Conservation (phyloP, 495 filamentous ascomycete genomes). For the Aspergillus biplanus region DNA sequence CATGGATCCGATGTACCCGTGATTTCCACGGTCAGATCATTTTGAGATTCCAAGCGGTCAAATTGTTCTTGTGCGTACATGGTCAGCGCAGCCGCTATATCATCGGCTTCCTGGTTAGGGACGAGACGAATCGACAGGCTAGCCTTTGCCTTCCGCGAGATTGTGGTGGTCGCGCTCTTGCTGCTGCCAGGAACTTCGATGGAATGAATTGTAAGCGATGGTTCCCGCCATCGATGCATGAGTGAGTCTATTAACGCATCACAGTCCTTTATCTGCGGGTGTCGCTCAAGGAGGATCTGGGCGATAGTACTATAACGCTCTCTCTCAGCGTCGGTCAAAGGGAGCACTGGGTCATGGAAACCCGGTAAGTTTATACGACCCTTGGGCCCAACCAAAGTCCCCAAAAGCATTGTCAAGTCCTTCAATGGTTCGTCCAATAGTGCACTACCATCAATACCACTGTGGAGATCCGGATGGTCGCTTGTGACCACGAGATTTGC, state of each 20-base stretch:
- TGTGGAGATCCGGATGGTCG: constrained; percentile 86
- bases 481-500: constrained; percentile 87
- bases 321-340: constrained; percentile 75
- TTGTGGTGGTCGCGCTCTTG: constrained; percentile 75
- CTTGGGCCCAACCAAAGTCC: constrained; percentile 71
- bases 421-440: constrained; percentile 88
- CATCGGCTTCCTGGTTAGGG: constrained; percentile 81
- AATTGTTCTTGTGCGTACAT: constrained; percentile 74
- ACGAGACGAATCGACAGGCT: constrained; percentile 90
- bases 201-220: constrained; percentile 89
- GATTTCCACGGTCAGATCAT: constrained; percentile 79
- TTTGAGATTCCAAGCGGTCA: constrained; percentile 70
- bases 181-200: constrained; percentile 69
- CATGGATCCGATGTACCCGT: constrained; percentile 94
- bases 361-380: constrained; percentile 65
- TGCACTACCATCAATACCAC: constrained; percentile 90
- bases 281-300: constrained; percentile 68
- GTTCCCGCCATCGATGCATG: constrained; percentile 95
- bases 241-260: constrained; percentile 73
- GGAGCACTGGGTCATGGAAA: constrained; percentile 83
- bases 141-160: constrained; percentile 82
- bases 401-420: constrained; percentile 80
- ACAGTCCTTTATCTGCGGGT: constrained; percentile 67
- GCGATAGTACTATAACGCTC: constrained; percentile 84
- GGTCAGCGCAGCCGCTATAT: constrained; percentile 68